Evolutionary conservation across 306 rosid species (phyloP).

Genomic region (Cucurbita maxima): DNA sequence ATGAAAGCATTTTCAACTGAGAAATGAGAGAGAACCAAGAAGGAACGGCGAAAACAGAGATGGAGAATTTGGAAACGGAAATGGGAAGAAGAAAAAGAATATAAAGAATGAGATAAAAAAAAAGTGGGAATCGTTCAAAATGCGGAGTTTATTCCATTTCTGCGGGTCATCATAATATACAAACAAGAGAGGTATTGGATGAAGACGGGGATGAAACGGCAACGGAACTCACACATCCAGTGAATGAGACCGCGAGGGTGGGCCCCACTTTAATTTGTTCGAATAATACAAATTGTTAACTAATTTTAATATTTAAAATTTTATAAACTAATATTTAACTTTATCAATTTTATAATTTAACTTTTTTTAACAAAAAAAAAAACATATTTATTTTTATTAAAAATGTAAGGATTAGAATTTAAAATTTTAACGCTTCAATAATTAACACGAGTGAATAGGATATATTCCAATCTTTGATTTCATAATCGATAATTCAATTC

Average conservation of each 20-base stretch:
- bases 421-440: too few relatives aligned
- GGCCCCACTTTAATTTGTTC: neutral
- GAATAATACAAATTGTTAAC: neutral
- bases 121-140: neutral
- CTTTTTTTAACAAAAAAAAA: too few relatives aligned
- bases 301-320: too few relatives aligned
- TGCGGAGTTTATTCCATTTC: neutral
- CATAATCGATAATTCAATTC: too few relatives aligned
- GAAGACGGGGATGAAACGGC: slow-evolving; percentile 6
- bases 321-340: too few relatives aligned
- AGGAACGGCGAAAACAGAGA: neutral
- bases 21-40: neutral
- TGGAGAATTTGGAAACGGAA: slow-evolving; percentile 8
- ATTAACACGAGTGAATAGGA: too few relatives aligned
- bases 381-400: too few relatives aligned
- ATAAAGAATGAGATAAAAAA: neutral
- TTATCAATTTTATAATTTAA: too few relatives aligned
- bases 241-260: neutral
- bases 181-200: neutral
- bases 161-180: neutral
- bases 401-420: too few relatives aligned
- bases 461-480: too few relatives aligned
- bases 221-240: neutral
- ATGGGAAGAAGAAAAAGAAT: neutral
- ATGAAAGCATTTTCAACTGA: neutral